Evolutionary conservation across 352 stramenopile genomes (phyloP).

Genomic region (Phytophthora pistaciae): DNA sequence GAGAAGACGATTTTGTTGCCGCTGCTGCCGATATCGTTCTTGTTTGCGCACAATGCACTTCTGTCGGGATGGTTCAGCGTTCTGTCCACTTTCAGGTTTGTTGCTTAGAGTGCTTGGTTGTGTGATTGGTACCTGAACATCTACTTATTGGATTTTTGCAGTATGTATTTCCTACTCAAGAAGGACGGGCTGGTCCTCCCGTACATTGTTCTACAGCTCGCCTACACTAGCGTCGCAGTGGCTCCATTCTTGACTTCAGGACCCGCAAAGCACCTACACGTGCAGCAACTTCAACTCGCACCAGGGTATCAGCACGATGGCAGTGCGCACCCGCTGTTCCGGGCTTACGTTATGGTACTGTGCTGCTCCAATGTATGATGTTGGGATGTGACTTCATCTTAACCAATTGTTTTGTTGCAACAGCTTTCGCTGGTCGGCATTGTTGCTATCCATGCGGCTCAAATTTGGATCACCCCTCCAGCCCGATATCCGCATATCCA

Average conservation of each 20-base stretch:
- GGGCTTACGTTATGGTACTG: slow-evolving; percentile 64
- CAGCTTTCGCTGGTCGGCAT: slow-evolving; percentile 71
- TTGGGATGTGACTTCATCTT: neutral
- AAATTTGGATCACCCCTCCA: slow-evolving; percentile 56
- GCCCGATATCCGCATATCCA: slow-evolving; percentile 83
- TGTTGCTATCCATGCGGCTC: slow-evolving; percentile 61
- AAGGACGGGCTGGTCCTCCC: slow-evolving; percentile 82
- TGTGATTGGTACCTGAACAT: neutral
- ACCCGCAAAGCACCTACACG: slow-evolving; percentile 41
- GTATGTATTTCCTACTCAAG: slow-evolving; percentile 88
- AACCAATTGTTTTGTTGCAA: slow-evolving; percentile 10
- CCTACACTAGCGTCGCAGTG: slow-evolving; percentile 62
- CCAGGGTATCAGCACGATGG: slow-evolving; percentile 57
- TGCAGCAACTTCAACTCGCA: slow-evolving; percentile 17
- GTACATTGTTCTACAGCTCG: slow-evolving; percentile 70
- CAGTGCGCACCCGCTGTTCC: slow-evolving; percentile 38
- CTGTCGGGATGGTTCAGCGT: slow-evolving; percentile 82
- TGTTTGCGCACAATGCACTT: slow-evolving; percentile 72
- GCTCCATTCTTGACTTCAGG: slow-evolving; percentile 43
- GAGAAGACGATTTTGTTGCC: slow-evolving; percentile 97
- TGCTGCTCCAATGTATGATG: slow-evolving; percentile 1
- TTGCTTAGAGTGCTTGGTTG: neutral
- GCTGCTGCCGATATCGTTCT: slow-evolving; percentile 91
- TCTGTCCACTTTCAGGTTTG: slow-evolving; percentile 86
- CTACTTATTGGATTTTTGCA: slow-evolving; percentile 26